Conservation (phyloP, 1,284 basidiomycete genomes). For the Ceratobasidium sp. region DNA sequence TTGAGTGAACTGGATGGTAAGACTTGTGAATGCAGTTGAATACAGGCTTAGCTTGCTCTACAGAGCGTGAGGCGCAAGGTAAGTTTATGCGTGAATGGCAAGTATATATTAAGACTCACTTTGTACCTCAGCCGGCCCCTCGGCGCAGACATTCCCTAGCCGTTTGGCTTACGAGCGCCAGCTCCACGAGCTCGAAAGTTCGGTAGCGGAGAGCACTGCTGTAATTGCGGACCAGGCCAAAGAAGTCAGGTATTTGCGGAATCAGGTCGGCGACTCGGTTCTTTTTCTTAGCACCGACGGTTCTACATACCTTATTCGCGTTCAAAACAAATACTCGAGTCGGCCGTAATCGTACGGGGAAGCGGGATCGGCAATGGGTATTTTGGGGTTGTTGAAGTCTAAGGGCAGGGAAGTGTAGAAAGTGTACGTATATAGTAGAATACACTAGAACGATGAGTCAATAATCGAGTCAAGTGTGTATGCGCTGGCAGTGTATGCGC, state of each 20-base stretch:
- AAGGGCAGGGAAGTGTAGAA: conserved; percentile 51
- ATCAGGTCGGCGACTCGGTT: conserved; percentile 50
- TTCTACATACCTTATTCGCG: conserved; percentile 58
- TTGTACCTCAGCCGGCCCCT: not conserved
- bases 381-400: conserved; percentile 54
- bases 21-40: not conserved
- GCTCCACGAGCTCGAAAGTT: not conserved
- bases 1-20: not conserved
- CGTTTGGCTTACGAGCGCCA: not conserved
- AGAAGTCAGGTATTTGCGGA: not conserved
- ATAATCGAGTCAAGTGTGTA: no score
- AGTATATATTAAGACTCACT: not conserved
- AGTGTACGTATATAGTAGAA: no score
- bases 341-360: conserved; percentile 50
- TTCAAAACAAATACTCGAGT: conserved; percentile 50
- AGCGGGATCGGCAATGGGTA: conserved; percentile 53
- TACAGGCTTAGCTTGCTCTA: not conserved
- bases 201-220: not conserved
- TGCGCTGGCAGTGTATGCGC: no score
- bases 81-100: not conserved
- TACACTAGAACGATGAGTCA: no score
- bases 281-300: conserved; percentile 56
- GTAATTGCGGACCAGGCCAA: not conserved
- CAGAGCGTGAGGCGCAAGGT: not conserved
- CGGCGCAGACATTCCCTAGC: no score